Evolutionary conservation across 139 green algal genomes (phyloP).

Genomic region (Tetraselmis chui): DNA sequence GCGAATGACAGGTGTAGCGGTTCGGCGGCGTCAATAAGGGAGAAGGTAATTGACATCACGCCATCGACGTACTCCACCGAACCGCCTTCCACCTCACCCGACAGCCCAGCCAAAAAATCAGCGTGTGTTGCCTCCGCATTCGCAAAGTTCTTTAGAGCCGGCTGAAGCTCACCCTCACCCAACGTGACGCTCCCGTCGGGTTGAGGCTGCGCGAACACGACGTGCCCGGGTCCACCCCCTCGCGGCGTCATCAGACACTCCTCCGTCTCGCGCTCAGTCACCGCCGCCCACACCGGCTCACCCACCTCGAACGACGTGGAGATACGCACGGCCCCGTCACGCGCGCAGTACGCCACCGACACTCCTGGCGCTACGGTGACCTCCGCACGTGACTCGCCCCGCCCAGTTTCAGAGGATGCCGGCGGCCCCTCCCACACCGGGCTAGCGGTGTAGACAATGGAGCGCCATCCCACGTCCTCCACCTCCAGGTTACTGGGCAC

Average conservation of each 20-base stretch:
- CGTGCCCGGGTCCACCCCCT: background rate
- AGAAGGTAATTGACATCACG: too few relatives aligned
- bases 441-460: background rate
- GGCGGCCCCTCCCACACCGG: background rate
- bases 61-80: background rate
- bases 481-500: background rate
- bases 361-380: background rate
- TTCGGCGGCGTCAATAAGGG: background rate
- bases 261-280: background rate
- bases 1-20: background rate
- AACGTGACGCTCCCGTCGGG: background rate
- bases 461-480: background rate
- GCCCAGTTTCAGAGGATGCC: background rate
- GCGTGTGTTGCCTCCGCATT: background rate
- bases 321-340: background rate
- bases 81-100: background rate
- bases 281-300: background rate
- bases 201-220: background rate
- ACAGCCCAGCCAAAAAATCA: background rate
- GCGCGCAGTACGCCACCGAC: background rate
- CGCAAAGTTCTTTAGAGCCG: background rate
- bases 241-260: background rate
- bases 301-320: background rate
- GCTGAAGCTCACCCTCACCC: background rate
- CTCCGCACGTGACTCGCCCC: too few relatives aligned